A percentile compares a stretch with the other conserved stretches of the same genome.
Conservation (phyloP, 345 rosid species). For the Lenwebbia sp. region DNA sequence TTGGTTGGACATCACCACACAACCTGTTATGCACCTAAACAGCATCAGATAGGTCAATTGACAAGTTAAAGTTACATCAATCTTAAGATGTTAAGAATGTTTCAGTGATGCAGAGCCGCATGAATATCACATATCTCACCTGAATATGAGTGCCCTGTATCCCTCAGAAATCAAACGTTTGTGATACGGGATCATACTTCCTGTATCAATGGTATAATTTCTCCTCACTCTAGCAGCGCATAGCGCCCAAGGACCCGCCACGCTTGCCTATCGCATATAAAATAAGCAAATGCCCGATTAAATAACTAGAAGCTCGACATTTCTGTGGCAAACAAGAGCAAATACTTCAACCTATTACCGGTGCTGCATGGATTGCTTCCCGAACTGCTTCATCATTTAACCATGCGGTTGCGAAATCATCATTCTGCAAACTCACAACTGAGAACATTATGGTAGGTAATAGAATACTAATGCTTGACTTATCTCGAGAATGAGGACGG, state of each 20-base stretch:
- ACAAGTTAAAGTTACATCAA: background rate
- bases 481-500: background rate
- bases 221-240: background rate
- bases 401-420: conserved; percentile 35
- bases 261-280: background rate
- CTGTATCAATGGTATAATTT: conserved; percentile 3
- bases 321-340: background rate
- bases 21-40: too few species aligned
- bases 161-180: conserved; percentile 15
- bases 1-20: too few species aligned
- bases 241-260: conserved; percentile 2
- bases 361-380: conserved; percentile 34
- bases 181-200: conserved; percentile 26
- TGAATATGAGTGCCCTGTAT: conserved; percentile 30
- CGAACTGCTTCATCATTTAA: conserved; percentile 33
- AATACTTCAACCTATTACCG: conserved; percentile 5
- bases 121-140: conserved; percentile 3
- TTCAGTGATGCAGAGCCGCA: background rate
- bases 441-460: background rate
- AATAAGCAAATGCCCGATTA: background rate
- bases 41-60: background rate
- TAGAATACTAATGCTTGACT: background rate
- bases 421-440: conserved; percentile 16
- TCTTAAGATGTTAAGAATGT: background rate
- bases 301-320: background rate